A percentile compares a stretch with the other conserved stretches of the same genome.
These are phyloP conservation scores for Clavaria fumosa DNA, from an alignment of 768 basidiomycete genomes.

Conservation along the genomic window DNA sequence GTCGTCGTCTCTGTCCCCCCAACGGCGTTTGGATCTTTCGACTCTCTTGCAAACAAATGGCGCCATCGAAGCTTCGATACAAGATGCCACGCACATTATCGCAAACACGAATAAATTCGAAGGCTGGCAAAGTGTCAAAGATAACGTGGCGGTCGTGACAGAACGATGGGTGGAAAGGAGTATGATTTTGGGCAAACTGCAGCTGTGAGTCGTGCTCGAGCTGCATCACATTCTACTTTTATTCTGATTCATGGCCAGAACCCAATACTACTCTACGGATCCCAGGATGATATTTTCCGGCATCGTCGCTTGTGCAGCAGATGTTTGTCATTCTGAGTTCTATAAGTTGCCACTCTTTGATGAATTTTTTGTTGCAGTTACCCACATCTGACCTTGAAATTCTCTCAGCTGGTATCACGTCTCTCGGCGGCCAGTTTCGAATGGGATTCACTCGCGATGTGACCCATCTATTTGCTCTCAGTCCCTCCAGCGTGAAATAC, in stretches of 20 bases:
- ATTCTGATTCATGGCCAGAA: conserved; percentile 17
- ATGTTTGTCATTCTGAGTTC: conserved; percentile 31
- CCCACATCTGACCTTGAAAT: conserved; percentile 53
- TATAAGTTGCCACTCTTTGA: no score
- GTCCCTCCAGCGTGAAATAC: conserved; percentile 36
- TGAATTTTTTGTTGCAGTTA: conserved; percentile 29
- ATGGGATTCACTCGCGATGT: conserved; percentile 65
- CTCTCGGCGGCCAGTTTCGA: conserved; percentile 75
- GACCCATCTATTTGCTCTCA: conserved; percentile 68
- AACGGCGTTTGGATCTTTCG: conserved; percentile 28
- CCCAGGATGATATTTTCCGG: conserved; percentile 73
- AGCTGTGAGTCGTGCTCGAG: conserved; percentile 28
- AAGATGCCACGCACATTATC: conserved; percentile 38
- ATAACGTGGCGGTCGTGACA: conserved; percentile 23
- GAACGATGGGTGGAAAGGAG: conserved; percentile 62
- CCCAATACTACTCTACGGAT: conserved; percentile 59
- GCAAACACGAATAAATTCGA: conserved; percentile 40
- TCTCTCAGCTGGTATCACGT: conserved; percentile 53
- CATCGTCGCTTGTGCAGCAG: conserved; percentile 54
- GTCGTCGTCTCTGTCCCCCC: conserved; percentile 29
- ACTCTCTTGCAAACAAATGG: conserved; percentile 39
- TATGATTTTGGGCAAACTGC: conserved; percentile 37
- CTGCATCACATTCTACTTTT: neutral
- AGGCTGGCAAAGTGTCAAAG: conserved; percentile 32
- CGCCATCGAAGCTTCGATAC: conserved; percentile 21